Base-by-base conservation (phyloP, 2,329 filamentous ascomycete genomes). In the Madurella fahalii region DNA sequence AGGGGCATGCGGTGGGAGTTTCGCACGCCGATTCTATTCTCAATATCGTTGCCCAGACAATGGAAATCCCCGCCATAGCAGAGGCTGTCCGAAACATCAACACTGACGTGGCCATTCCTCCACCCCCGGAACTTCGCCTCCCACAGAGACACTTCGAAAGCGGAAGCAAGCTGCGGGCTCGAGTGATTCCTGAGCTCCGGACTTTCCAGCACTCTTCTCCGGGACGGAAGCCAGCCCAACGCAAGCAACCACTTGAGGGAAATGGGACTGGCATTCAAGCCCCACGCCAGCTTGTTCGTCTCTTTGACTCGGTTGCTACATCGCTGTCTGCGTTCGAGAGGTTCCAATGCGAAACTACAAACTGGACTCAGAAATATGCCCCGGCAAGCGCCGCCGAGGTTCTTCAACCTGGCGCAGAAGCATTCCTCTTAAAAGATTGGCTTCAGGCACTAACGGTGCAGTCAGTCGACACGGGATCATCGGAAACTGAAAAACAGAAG, bases 311-410 rank as follows among this genome's bases (percentile, higher is more conserved):
- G 0, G 77, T 96, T 32, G 71, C 77, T 43, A 77, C 75, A 1
- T 77, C 77, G 0, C 75, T 92, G 12, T 92, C 89, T 4, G 85
- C 92, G 0, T 96, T 92, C 64, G 94, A 99, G 67, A 80, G 74
- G 58, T 88, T 85, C 9, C 80, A 79, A 47, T 95, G 88, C 62
- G 93, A 97, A 65, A 77, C 75, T 2, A 72, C 79, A 30, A 72
- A 83, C 9, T 99, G 94, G 94, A 69, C 78, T 2, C 86, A 93
- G 40, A 96, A 97, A 65, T 96, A 97, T 71, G 83, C 88, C 0
- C 94, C 94, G 0, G 72, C 69, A 25, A 75, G 72, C 37, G 84
- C 90, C 2, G 74, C 75, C 4, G 84, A 93, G 54, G 85, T 97
- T 1, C 75, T 99, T 11, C 92, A 96, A 64, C 69, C 75, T 15